A percentile compares a stretch with the other conserved stretches of the same genome.
Evolutionary conservation across 495 filamentous ascomycete species (phyloP).

Genomic region (Neurospora tetraspora): DNA sequence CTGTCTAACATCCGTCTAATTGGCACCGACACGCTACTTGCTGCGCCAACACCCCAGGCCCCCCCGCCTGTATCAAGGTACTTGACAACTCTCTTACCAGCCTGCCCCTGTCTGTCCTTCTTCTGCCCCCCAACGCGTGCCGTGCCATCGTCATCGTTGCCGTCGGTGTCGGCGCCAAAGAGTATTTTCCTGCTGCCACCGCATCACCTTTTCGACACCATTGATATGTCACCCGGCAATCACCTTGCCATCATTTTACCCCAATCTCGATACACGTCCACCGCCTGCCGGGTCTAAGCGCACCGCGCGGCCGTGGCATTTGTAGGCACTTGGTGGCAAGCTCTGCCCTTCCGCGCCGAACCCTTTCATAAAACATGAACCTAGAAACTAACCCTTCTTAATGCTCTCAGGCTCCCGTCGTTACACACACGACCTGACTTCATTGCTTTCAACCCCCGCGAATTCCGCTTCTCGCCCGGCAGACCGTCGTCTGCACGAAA

Average conservation of each 20-base stretch:
- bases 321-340: not conserved
- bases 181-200: not conserved
- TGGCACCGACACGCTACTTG: not conserved
- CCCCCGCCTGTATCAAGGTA: not conserved
- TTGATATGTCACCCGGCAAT: not conserved
- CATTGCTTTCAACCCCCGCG: constrained; percentile 2
- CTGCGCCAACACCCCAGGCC: not conserved
- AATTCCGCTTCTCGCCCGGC: constrained; percentile 15
- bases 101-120: not conserved
- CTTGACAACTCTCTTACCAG: not conserved
- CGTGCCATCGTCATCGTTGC: not conserved
- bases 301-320: constrained; percentile 1
- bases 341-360: not conserved
- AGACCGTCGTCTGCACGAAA: constrained; percentile 21
- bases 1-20: not conserved
- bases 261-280: constrained; percentile 1
- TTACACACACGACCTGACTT: not conserved
- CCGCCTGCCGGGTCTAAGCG: constrained; percentile 18
- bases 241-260: not conserved
- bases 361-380: not conserved
- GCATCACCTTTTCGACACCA: not conserved
- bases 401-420: not conserved
- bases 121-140: not conserved
- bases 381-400: not conserved
- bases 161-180: not conserved